These are phyloP conservation scores for Centella asiatica DNA, from an alignment of 129 eudicot species.

Conservation along the genomic window DNA sequence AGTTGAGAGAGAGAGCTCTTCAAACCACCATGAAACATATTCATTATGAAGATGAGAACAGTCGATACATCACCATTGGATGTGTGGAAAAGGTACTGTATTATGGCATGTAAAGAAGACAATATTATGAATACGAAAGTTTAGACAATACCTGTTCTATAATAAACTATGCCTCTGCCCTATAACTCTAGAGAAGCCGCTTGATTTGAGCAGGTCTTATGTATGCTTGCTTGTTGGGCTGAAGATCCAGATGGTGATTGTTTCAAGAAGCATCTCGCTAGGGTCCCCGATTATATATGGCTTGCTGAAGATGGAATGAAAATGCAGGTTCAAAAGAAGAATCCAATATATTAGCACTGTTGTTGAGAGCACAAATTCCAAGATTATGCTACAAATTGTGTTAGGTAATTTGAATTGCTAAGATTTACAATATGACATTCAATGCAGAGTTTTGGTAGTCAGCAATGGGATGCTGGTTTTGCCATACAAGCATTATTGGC, in stretches of 20 bases:
- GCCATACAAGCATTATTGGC: constrained; percentile 40
- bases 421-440: background rate
- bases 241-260: constrained; percentile 39
- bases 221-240: constrained; percentile 52
- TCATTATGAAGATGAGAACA: constrained; percentile 46
- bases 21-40: constrained; percentile 28
- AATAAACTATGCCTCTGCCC: background rate
- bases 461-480: constrained; percentile 38
- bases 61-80: constrained; percentile 46
- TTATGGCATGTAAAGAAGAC: background rate
- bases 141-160: background rate
- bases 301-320: constrained; percentile 57
- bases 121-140: background rate
- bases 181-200: background rate
- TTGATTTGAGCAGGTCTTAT: constrained; percentile 12
- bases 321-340: constrained; percentile 9
- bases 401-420: background rate
- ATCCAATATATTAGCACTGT: too few relatives aligned
- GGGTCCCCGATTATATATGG: constrained; percentile 42
- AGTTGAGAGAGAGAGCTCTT: constrained; percentile 39
- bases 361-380: background rate
- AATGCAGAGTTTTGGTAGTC: constrained; percentile 38
- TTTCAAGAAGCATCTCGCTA: constrained; percentile 39
- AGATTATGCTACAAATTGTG: background rate
- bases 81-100: constrained; percentile 35